These are phyloP conservation scores for Candida multigemmis DNA, from an alignment of 805 yeast genomes.

Conservation along the genomic window DNA sequence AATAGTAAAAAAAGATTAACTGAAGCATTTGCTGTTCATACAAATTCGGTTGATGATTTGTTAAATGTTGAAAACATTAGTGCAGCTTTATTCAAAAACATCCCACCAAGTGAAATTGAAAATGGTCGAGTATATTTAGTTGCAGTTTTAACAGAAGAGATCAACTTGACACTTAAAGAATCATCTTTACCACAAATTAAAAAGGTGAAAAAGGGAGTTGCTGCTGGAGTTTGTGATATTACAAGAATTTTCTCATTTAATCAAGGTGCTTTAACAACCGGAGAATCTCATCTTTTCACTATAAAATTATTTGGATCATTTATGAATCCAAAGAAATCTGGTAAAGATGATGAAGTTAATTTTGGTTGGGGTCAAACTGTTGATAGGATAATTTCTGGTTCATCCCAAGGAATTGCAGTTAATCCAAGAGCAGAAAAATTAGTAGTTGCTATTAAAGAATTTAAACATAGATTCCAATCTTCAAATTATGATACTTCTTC, in stretches of 20 bases:
- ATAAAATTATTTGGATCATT: slow-evolving; percentile 68
- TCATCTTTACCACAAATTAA: slow-evolving; percentile 20
- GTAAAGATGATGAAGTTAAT: slow-evolving; percentile 9
- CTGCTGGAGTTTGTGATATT: slow-evolving; percentile 83
- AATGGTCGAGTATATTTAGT: slow-evolving; percentile 65
- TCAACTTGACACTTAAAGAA: slow-evolving; percentile 34
- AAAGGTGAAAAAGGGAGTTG: slow-evolving; percentile 65
- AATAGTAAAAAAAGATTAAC: slow-evolving; percentile 57
- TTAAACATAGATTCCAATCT: slow-evolving; percentile 37
- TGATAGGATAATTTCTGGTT: slow-evolving; percentile 69
- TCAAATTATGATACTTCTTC: slow-evolving; percentile 22
- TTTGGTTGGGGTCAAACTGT: slow-evolving; percentile 87
- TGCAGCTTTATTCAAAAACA: slow-evolving; percentile 71
- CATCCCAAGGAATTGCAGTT: slow-evolving; percentile 67
- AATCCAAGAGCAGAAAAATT: slow-evolving; percentile 74
- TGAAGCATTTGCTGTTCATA: slow-evolving; percentile 69
- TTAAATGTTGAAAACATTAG: slow-evolving; percentile 56
- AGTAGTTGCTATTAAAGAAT: slow-evolving; percentile 64
- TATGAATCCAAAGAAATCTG: slow-evolving; percentile 31
- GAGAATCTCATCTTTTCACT: slow-evolving; percentile 62
- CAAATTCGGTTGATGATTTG: slow-evolving; percentile 47
- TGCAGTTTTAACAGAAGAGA: slow-evolving; percentile 65
- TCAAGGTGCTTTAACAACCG: slow-evolving; percentile 49
- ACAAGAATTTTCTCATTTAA: slow-evolving; percentile 65
- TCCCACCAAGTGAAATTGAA: slow-evolving; percentile 59